These are phyloP conservation scores for Simplicillium aogashimaense DNA, from an alignment of 2,329 filamentous ascomycete species.

Conservation along the genomic window DNA sequence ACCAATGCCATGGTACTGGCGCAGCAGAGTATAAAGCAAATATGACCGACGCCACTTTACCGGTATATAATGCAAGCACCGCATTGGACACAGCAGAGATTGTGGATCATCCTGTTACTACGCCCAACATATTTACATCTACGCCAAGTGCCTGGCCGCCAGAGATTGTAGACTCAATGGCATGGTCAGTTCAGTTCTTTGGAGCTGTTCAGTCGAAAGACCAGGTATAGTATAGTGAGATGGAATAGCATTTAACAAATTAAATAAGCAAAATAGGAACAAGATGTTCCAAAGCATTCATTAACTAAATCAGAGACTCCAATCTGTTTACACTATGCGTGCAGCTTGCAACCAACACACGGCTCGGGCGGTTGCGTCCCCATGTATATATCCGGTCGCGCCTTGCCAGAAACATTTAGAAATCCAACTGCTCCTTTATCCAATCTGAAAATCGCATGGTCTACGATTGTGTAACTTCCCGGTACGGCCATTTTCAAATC, in stretches of 20 bases:
- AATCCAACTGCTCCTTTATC: conserved; percentile 24
- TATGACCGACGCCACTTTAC: too few relatives aligned
- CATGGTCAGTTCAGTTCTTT: conserved; percentile 17
- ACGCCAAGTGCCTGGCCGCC: conserved; percentile 11
- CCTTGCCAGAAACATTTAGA: conserved; percentile 20
- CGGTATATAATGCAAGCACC: too few relatives aligned
- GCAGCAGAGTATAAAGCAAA: too few relatives aligned
- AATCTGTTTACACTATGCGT: conserved; percentile 17
- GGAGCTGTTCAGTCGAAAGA: not conserved
- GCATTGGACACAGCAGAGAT: too few relatives aligned
- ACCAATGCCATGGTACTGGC: too few relatives aligned
- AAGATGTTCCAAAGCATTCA: not conserved
- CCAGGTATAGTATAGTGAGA: too few relatives aligned
- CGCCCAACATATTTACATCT: too few relatives aligned
- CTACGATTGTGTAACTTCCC: conserved; percentile 21
- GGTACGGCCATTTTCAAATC: conserved; percentile 21
- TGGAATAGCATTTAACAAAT: too few relatives aligned
- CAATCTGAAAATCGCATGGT: conserved; percentile 22
- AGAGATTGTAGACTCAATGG: conserved; percentile 17
- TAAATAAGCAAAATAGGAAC: not conserved
- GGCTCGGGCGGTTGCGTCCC: conserved; percentile 15
- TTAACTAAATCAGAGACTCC: too few relatives aligned
- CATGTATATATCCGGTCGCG: conserved; percentile 15
- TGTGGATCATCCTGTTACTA: too few relatives aligned
- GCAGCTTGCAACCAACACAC: conserved; percentile 20